Percentiles rank a stretch among this genome's conserved stretches.
Evolutionary conservation across 108 stramenopile genomes (phyloP).

Genomic region (Cyclotella atomus): DNA sequence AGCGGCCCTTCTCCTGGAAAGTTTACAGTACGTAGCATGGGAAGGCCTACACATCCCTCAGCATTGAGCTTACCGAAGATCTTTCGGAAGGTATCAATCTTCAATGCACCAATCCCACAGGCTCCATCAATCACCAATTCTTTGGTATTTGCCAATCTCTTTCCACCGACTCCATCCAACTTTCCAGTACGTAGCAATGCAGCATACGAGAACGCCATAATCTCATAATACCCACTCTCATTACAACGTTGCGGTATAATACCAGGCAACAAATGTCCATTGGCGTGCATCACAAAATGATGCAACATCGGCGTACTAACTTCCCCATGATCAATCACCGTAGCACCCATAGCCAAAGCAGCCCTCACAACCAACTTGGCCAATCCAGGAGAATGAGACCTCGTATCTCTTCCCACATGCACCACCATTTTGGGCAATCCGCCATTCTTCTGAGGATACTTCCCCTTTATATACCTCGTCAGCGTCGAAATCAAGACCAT

Average conservation of each 20-base stretch:
- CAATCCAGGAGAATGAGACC: constrained; percentile 80
- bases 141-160: constrained; percentile 10
- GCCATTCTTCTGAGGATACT: background rate
- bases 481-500: constrained; percentile 37
- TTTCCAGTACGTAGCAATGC: constrained; percentile 55
- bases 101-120: constrained; percentile 88
- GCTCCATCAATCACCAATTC: constrained; percentile 88
- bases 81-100: constrained; percentile 47
- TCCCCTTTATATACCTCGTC: constrained; percentile 2
- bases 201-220: constrained; percentile 75
- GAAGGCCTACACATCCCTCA: constrained; percentile 29
- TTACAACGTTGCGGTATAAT: constrained; percentile 66
- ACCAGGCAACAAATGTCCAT: constrained; percentile 61
- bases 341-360: constrained; percentile 67
- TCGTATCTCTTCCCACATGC: constrained; percentile 90
- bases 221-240: constrained; percentile 81
- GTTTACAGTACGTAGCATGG: constrained; percentile 59
- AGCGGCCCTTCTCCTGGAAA: constrained; percentile 73
- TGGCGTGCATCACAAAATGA: constrained; percentile 87
- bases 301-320: constrained; percentile 96
- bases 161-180: constrained; percentile 8
- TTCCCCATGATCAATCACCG: constrained; percentile 81
- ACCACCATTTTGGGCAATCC: constrained; percentile 56
- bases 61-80: constrained; percentile 42
- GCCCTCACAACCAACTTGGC: constrained; percentile 56